Percentiles rank a stretch among this genome's conserved stretches.
Conservation (phyloP, 108 stramenopile species). For the Nitzschia inconspicua region DNA sequence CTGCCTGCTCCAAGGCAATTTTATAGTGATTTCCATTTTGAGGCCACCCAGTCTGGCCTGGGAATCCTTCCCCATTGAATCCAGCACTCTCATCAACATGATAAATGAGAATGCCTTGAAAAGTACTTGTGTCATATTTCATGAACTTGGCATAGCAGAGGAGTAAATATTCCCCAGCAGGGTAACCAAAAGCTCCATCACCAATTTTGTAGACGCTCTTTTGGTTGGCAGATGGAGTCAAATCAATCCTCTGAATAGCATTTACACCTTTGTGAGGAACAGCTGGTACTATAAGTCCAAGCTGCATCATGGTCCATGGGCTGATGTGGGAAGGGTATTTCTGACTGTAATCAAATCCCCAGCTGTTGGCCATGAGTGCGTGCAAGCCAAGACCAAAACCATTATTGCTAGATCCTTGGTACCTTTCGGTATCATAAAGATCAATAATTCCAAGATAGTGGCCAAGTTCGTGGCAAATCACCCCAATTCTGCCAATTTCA, state of each 20-base stretch:
- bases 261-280: constrained; percentile 15
- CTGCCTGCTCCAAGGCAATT: constrained; percentile 60
- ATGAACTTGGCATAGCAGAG: constrained; percentile 56
- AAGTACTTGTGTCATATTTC: constrained; percentile 29
- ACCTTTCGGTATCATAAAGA: constrained; percentile 26
- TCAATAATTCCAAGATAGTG: constrained; percentile 2
- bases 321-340: constrained; percentile 36
- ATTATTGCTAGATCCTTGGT: constrained; percentile 8
- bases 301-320: constrained; percentile 39
- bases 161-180: constrained; percentile 35
- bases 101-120: constrained; percentile 52
- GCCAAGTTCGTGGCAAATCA: constrained; percentile 23
- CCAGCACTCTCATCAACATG: constrained; percentile 43
- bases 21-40: constrained; percentile 58
- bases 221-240: constrained; percentile 16
- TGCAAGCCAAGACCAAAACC: constrained; percentile 32
- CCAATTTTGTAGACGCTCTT: constrained; percentile 21
- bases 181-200: constrained; percentile 29
- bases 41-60: constrained; percentile 53
- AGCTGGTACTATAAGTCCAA: constrained; percentile 42
- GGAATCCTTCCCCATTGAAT: constrained; percentile 33
- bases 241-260: constrained; percentile 3
- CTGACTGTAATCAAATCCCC: constrained; percentile 33
- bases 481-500: constrained; percentile 31
- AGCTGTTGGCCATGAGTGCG: constrained; percentile 31